A percentile compares a stretch with the other conserved stretches of the same genome.
phyloP scores from a whole-genome alignment of 202 grass and related monocot genomes.

The Carex sylvatica region DNA sequence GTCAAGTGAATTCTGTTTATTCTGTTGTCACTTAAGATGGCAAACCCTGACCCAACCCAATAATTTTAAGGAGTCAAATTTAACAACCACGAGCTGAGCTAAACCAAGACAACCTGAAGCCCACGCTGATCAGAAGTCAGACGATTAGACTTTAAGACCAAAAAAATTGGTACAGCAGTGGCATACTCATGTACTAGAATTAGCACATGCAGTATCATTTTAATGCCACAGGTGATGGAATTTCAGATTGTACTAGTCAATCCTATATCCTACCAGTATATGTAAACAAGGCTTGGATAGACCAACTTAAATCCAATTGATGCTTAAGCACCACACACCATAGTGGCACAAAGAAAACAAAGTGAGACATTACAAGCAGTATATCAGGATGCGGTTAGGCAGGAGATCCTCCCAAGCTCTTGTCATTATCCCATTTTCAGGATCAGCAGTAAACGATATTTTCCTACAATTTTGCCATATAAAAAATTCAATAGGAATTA shows the following conservation, averaged over 20 bases:
- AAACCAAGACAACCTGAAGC: not conserved
- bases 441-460: slow-evolving; percentile 15
- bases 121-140: not conserved
- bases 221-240: not conserved
- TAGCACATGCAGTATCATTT: not conserved
- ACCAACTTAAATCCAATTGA: not conserved
- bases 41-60: not conserved
- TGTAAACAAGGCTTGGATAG: not conserved
- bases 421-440: slow-evolving; percentile 9
- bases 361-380: slow-evolving; percentile 58
- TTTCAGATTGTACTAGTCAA: not conserved
- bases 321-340: not conserved
- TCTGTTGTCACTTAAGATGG: not conserved
- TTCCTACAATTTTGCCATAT: slow-evolving; percentile 25
- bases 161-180: not conserved
- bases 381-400: slow-evolving; percentile 80
- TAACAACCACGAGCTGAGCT: not conserved
- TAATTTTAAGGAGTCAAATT: not conserved
- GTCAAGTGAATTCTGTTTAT: not conserved
- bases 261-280: not conserved
- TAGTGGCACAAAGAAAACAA: not conserved
- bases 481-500: slow-evolving; percentile 4
- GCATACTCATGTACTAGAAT: not conserved
- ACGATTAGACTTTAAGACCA: not conserved
- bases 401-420: slow-evolving; percentile 85